Conservation (phyloP, 257 asterid species). For the Prunella vulgaris region DNA sequence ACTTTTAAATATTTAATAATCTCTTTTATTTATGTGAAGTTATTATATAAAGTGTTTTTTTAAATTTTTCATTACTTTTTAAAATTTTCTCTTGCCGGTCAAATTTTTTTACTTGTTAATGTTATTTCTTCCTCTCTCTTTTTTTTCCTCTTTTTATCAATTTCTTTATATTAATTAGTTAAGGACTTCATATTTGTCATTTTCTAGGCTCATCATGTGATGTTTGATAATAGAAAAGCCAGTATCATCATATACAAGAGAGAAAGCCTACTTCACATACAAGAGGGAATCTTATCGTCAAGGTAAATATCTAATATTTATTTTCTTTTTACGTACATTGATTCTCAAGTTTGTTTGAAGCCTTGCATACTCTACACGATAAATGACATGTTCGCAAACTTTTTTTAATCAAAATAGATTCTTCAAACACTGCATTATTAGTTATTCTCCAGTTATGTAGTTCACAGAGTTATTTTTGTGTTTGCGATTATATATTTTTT, state of each 20-base stretch:
- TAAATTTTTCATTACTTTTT: background rate
- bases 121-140: background rate
- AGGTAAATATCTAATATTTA: constrained; percentile 24
- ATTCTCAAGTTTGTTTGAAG: too few relatives aligned
- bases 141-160: background rate
- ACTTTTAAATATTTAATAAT: background rate
- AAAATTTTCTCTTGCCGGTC: background rate
- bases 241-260: too few relatives aligned
- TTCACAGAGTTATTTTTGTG: too few relatives aligned
- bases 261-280: constrained; percentile 34
- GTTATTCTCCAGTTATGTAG: too few relatives aligned
- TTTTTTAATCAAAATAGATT: too few relatives aligned
- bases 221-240: constrained; percentile 38
- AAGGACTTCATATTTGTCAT: background rate
- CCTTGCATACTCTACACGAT: too few relatives aligned
- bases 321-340: too few relatives aligned
- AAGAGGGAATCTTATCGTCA: constrained; percentile 29
- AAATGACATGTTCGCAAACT: too few relatives aligned
- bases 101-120: background rate
- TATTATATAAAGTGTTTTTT: background rate
- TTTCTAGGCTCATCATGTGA: constrained; percentile 43
- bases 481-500: too few relatives aligned
- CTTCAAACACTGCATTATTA: too few relatives aligned
- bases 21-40: background rate
- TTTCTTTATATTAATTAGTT: too few relatives aligned